Evolutionary conservation across 2,329 filamentous ascomycete species (phyloP), one percentile per base, ranked within the genome.

Genomic region (Microcyclospora tardicrescens): DNA sequence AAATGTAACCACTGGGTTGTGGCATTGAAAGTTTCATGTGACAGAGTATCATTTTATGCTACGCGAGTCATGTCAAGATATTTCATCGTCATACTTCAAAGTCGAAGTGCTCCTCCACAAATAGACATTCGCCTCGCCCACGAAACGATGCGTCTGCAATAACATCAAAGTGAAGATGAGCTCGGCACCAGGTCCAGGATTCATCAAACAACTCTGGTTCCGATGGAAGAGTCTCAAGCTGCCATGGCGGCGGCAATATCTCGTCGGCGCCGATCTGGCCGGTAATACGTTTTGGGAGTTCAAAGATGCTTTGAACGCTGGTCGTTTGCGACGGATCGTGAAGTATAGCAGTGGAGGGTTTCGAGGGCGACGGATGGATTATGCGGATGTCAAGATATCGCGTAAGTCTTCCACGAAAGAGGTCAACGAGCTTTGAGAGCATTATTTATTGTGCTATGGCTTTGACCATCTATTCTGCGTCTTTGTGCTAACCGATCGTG

Each of bases 251-350:
- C 69, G 65, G 54, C 68, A 65, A 37, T 75, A 71, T 60, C 64
- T 79, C 29, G 69, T 71, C 35, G 75, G 75, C 53, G 64, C 67
- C 47, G 75, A 80, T 57, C 65, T 80, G 35, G 56, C 66, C 14
- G 75, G 75, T 43, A 79, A 79, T 58, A 79, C 75, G 9, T 80
- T 71, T 57, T 80, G 75, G 75, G 75, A 78, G 52, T 79, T 79
- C 58, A 73, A 72, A 52, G 73, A 77, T 52, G 60, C 63, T 13
- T 44, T 74, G 39, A 72, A 74, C 46, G 56, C 69, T 30, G 59
- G 63, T 31, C 67, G 74, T 33, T 64, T 65, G 44, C 68, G 76
- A 29, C 65, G 76, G 24, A 79, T 79, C 13, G 73, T 77, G 40
- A 67, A 72, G 47, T 72, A 71, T 48, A 62, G 32, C 62, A 62